Evolutionary conservation across 371 early-diverging fungal species (phyloP), one percentile per base, ranked within the genome.

Genomic region (Synchytrium microbalum): DNA sequence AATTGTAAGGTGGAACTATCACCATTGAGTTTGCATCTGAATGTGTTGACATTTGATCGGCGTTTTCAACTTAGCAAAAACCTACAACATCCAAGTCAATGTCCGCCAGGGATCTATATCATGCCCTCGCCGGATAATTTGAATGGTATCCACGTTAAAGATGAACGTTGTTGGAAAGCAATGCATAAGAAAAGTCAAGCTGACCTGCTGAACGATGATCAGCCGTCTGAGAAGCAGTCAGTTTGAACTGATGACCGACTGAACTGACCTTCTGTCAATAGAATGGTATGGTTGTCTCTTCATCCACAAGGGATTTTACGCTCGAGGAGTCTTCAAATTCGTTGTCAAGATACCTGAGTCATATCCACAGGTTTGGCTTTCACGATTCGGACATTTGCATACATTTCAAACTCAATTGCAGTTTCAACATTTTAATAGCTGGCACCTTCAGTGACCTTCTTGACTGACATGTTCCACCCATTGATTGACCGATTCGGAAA

Each of bases 391-490:
- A 5, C 46, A 38, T 19, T 38, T 38, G 10, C 19, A 38, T 5
- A 10, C 46, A 38, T 38, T 38, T 38, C 46, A 5, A 38, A n/a
- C n/a, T n/a, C n/a, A n/a, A 38, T 38, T 10, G 19, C 46, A 38
- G 5, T 10, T 19, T 19, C 46, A 19, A 38, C 5, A 38, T 5
- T 38, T 5, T 19, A 10, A 24, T 24, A 24, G 56, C 13, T 79
- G 32, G 86, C 90, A 23, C 98, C 98, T 0, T 74, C 85, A 0
- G 90, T 99, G n/a, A 82, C 82, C 16, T 94, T 99, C 70, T 62
- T 86, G 33, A 91, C 92, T 19, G 88, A 90, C 29, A 88, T 96
- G 82, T 93, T 91, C 77, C 99, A 99, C 73, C 99, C 99, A 31
- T 82, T 96, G n/a, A 86, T 98, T 10, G 89, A 92, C 70, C 77